These are phyloP conservation scores for Thielaviopsis euricoi DNA, from an alignment of 2,329 filamentous ascomycete species.

Conservation along the genomic window DNA sequence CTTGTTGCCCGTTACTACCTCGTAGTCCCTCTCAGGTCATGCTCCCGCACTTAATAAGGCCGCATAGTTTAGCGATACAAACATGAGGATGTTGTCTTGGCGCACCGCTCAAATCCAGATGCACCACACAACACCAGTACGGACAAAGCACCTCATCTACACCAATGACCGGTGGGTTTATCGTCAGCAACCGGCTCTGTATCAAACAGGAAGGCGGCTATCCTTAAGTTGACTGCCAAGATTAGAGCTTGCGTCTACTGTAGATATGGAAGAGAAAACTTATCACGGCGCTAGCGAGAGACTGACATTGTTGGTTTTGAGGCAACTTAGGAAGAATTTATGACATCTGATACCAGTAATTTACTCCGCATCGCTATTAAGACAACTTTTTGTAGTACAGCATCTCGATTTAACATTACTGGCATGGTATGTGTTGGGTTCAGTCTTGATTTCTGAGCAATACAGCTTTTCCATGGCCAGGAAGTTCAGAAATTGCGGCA, in stretches of 20 bases:
- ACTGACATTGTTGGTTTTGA: neutral
- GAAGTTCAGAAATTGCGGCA: too few species aligned
- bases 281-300: neutral
- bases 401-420: too few species aligned
- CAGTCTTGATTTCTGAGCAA: too few species aligned
- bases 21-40: too few species aligned
- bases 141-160: neutral
- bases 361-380: too few species aligned
- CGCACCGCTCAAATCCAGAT: neutral
- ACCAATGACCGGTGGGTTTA: too few species aligned
- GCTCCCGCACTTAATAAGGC: too few species aligned
- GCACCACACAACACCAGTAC: neutral
- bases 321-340: neutral
- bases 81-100: neutral
- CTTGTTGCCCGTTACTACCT: too few species aligned
- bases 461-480: too few species aligned
- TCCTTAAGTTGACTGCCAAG: neutral
- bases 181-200: neutral
- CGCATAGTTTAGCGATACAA: neutral
- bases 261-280: neutral
- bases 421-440: too few species aligned
- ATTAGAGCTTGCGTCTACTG: neutral
- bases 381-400: too few species aligned
- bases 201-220: neutral
- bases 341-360: too few species aligned